A percentile compares a stretch with the other conserved stretches of the same genome.
Conservation (phyloP, 805 yeast genomes). For the Tetrapisispora namnaoensis region DNA sequence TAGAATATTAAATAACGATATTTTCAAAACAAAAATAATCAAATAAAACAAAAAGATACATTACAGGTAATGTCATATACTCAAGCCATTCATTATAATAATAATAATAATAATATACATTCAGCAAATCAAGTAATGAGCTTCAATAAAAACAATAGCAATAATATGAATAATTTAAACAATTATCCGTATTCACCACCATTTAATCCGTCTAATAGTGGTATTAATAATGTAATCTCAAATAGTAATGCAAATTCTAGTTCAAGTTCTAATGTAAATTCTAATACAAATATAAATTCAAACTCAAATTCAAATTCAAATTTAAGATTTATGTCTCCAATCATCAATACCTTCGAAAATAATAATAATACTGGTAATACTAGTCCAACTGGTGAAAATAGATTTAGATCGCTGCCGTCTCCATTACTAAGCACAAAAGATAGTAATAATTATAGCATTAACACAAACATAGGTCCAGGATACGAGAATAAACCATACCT, state of each 20-base stretch:
- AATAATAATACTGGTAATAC: background rate
- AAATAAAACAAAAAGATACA: background rate
- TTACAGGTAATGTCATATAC: constrained; percentile 1
- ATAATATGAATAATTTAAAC: background rate
- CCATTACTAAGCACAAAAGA: background rate
- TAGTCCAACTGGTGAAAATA: background rate
- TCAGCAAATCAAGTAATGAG: background rate
- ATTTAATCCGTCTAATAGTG: background rate
- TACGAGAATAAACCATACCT: background rate
- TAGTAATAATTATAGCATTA: background rate
- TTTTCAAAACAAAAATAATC: background rate
- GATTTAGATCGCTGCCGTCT: constrained; percentile 1
- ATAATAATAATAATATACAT: background rate
- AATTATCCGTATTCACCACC: background rate
- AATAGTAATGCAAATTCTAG: background rate
- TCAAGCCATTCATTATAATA: background rate
- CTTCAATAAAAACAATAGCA: background rate
- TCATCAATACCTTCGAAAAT: background rate
- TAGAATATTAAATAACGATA: background rate
- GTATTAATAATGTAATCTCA: background rate
- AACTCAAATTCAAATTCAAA: background rate
- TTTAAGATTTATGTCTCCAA: constrained; percentile 1
- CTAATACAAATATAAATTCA: background rate
- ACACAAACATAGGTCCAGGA: background rate
- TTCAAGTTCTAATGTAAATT: background rate